Evolutionary conservation across 192 early-diverging fungal species (phyloP).

Genomic region (Lunasporangiospora selenospora): DNA sequence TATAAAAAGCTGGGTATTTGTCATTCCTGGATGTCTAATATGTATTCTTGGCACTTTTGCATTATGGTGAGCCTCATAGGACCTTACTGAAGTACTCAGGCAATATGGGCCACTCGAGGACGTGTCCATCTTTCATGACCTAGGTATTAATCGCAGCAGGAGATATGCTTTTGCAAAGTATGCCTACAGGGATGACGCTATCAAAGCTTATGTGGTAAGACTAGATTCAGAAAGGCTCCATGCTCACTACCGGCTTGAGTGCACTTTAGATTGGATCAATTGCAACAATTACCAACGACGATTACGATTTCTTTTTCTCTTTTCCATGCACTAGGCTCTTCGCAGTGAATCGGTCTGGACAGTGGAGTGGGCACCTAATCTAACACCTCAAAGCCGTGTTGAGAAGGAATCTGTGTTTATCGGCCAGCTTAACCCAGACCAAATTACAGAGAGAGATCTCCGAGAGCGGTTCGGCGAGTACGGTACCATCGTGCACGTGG

Average conservation of each 20-base stretch:
- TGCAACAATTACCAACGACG: too few species aligned
- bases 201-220: slow-evolving; percentile 65
- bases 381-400: slow-evolving; percentile 51
- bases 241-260: too few species aligned
- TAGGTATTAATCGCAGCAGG: slow-evolving; percentile 44
- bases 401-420: slow-evolving; percentile 69
- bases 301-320: neutral
- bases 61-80: too few species aligned
- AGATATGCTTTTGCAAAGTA: slow-evolving; percentile 77
- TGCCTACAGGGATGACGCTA: slow-evolving; percentile 74
- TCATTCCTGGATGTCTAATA: too few species aligned
- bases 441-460: slow-evolving; percentile 54
- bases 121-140: slow-evolving; percentile 58
- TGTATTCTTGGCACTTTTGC: too few species aligned
- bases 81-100: slow-evolving; percentile 51
- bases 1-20: too few species aligned
- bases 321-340: slow-evolving; percentile 35
- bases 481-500: slow-evolving; percentile 58
- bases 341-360: slow-evolving; percentile 49
- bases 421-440: slow-evolving; percentile 63
- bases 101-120: slow-evolving; percentile 71
- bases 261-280: too few species aligned
- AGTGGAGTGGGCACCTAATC: slow-evolving; percentile 70
- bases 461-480: slow-evolving; percentile 59
- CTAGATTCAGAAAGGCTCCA: too few species aligned